Conservation (phyloP, 257 asterid genomes). For the Prunella vulgaris region DNA sequence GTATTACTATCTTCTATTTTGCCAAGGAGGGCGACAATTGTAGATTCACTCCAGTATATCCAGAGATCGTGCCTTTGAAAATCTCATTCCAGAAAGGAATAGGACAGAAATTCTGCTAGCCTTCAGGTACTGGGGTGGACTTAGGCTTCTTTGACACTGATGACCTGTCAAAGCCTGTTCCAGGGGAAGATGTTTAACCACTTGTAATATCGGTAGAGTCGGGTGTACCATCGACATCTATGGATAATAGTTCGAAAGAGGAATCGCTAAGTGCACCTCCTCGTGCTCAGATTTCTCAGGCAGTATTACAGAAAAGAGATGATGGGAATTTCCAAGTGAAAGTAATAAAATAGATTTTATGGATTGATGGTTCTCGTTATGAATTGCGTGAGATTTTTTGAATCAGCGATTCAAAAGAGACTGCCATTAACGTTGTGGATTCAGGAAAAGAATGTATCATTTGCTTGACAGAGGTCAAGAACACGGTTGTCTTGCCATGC, state of each 20-base stretch:
- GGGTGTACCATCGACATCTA: conserved; percentile 22
- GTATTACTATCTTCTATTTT: conserved; percentile 74
- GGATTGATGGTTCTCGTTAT: conserved; percentile 73
- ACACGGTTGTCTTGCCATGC: conserved; percentile 88
- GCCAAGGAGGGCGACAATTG: conserved; percentile 74
- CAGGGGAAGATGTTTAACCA: conserved; percentile 71
- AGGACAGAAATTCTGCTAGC: conserved; percentile 80
- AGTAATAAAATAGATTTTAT: conserved; percentile 73
- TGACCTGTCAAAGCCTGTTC: conserved; percentile 71
- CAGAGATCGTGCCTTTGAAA: conserved; percentile 68
- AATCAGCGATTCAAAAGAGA: conserved; percentile 49
- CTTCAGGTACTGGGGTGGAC: conserved; percentile 89
- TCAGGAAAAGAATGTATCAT: conserved; percentile 87
- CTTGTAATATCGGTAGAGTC: conserved; percentile 79
- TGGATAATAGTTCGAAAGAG: conserved; percentile 22
- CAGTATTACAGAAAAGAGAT: conserved; percentile 52
- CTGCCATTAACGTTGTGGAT: conserved; percentile 45
- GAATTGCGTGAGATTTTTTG: conserved; percentile 91
- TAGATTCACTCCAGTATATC: conserved; percentile 57
- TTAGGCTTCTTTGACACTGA: conserved; percentile 74
- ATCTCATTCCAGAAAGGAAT: conserved; percentile 69
- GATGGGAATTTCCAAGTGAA: conserved; percentile 52
- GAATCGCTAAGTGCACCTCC: conserved; percentile 28
- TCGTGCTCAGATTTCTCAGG: conserved; percentile 83
- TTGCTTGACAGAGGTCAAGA: conserved; percentile 90